These are phyloP conservation scores for Aspergillus nidulans DNA, from an alignment of 495 filamentous ascomycete species.

Conservation along the genomic window DNA sequence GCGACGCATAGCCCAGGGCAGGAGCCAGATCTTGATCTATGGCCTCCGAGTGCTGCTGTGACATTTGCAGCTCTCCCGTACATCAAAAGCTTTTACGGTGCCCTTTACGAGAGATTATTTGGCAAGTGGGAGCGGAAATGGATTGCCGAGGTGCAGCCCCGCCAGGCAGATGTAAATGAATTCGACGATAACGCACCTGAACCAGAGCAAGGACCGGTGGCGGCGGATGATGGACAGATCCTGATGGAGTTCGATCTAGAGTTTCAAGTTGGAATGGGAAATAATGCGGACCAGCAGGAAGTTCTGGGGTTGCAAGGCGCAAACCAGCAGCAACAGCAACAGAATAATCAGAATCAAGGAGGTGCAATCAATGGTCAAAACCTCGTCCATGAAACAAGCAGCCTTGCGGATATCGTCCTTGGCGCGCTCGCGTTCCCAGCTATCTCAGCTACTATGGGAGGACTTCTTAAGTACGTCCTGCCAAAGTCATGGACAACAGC, in stretches of 20 bases:
- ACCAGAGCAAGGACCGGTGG: constrained; percentile 36
- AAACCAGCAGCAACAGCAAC: constrained; percentile 20
- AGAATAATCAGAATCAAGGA: constrained; percentile 26
- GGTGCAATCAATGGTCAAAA: constrained; percentile 30
- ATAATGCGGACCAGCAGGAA: constrained; percentile 7
- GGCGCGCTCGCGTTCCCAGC: constrained; percentile 61
- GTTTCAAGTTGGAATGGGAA: constrained; percentile 37
- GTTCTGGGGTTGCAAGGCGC: constrained; percentile 17
- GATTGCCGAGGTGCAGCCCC: constrained; percentile 61
- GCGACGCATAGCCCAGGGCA: constrained; percentile 43
- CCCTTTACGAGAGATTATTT: constrained; percentile 62
- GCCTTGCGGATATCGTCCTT: constrained; percentile 52
- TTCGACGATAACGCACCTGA: constrained; percentile 43
- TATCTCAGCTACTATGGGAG: constrained; percentile 62
- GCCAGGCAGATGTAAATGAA: constrained; percentile 44
- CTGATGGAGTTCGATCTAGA: constrained; percentile 45
- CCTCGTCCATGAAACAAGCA: constrained; percentile 48
- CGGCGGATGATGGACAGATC: constrained; percentile 38
- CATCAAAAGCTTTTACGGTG: constrained; percentile 61
- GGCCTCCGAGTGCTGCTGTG: constrained; percentile 74
- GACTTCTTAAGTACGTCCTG: constrained; percentile 56
- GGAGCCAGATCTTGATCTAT: constrained; percentile 46
- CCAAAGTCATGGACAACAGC: constrained; percentile 60
- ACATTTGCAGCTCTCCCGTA: constrained; percentile 65
- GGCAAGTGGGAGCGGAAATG: constrained; percentile 59